These are phyloP conservation scores for Monosporozyma solicola DNA, from an alignment of 805 yeast species.

Conservation along the genomic window DNA sequence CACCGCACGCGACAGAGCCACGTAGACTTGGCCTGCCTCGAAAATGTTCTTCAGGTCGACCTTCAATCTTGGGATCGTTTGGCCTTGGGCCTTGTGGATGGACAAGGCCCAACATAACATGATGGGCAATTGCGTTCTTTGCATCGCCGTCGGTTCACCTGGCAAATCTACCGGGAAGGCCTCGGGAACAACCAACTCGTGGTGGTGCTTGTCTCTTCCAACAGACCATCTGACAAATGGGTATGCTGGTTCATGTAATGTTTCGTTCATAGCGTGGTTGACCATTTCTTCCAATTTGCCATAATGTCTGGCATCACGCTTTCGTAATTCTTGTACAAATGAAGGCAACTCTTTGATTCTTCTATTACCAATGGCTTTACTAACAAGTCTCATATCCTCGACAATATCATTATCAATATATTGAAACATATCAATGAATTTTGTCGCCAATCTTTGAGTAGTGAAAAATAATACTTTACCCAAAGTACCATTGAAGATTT, in stretches of 20 bases:
- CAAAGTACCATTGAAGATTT: conserved; percentile 81
- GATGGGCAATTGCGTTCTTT: conserved; percentile 57
- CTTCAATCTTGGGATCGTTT: conserved; percentile 60
- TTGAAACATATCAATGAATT: conserved; percentile 19
- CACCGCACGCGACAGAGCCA: conserved; percentile 72
- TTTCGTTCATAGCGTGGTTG: conserved; percentile 14
- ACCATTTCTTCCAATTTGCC: conserved; percentile 12
- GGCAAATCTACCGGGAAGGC: conserved; percentile 34
- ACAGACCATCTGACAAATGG: conserved; percentile 31
- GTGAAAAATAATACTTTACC: conserved; percentile 54
- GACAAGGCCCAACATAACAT: conserved; percentile 76
- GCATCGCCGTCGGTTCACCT: conserved; percentile 25
- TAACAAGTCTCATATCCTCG: conserved; percentile 27
- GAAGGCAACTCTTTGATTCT: conserved; percentile 17
- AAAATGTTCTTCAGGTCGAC: conserved; percentile 60
- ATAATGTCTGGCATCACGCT: conserved; percentile 13
- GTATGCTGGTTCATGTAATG: conserved; percentile 13
- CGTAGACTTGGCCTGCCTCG: conserved; percentile 79
- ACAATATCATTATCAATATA: conserved; percentile 22
- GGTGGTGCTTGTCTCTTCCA: conserved; percentile 19
- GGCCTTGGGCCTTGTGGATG: conserved; percentile 81
- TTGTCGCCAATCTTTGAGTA: conserved; percentile 19
- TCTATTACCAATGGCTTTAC: conserved; percentile 24
- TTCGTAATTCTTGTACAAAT: conserved; percentile 19
- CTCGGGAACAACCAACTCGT: conserved; percentile 31